These are phyloP conservation scores for Tolypocladium sp. DNA, from an alignment of 2,329 filamentous ascomycete species.

Conservation along the genomic window DNA sequence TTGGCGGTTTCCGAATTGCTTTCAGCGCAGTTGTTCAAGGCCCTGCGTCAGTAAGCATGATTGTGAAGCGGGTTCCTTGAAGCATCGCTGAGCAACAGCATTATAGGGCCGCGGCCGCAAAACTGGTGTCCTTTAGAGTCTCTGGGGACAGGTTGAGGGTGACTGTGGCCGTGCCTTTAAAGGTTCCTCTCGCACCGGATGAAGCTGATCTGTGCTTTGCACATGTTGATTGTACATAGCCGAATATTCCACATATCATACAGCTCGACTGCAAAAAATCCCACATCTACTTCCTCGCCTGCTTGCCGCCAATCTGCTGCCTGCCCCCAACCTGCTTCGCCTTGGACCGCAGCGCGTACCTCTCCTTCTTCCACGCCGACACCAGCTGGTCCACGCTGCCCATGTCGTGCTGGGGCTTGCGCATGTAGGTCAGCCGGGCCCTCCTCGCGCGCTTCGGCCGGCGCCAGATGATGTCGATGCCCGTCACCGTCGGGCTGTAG, in stretches of 20 bases:
- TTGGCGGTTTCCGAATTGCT: background rate
- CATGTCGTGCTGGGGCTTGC: slow-evolving; percentile 78
- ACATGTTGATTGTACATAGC: background rate
- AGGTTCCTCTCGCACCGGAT: background rate
- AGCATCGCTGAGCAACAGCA: too few relatives aligned
- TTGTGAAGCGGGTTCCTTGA: background rate
- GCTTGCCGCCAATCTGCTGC: slow-evolving; percentile 2
- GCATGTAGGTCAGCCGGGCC: slow-evolving; percentile 84
- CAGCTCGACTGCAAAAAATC: slow-evolving; percentile 4
- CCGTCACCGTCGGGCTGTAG: slow-evolving; percentile 80
- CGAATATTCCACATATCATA: slow-evolving; percentile 15
- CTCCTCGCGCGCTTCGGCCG: slow-evolving; percentile 75
- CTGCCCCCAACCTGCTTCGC: slow-evolving; percentile 15
- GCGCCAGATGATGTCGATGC: slow-evolving; percentile 89
- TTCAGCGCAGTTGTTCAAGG: background rate
- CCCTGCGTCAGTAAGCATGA: background rate
- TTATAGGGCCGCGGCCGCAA: too few relatives aligned
- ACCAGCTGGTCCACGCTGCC: slow-evolving; percentile 79
- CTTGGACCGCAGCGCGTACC: slow-evolving; percentile 27
- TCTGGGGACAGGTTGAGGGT: background rate
- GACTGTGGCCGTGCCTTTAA: background rate
- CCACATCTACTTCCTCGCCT: slow-evolving; percentile 10
- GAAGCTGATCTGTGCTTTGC: background rate
- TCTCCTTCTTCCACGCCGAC: slow-evolving; percentile 37
- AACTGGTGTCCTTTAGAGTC: background rate